phyloP scores from a whole-genome alignment of 768 basidiomycete genomes.

The Tricholoma matsutake region DNA sequence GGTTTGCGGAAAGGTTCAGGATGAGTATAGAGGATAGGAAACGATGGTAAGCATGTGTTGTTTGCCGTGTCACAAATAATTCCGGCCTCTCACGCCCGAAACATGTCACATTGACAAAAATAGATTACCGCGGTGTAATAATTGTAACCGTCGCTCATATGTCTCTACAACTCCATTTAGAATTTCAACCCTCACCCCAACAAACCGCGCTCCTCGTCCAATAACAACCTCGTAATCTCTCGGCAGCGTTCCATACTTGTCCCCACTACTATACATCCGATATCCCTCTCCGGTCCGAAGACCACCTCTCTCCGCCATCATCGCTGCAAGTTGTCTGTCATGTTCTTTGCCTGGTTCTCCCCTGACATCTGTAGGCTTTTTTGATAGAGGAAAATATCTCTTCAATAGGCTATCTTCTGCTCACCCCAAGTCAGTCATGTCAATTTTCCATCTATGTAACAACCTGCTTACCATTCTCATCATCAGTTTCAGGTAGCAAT shows the following conservation, averaged over 20 bases:
- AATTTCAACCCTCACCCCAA: constrained; percentile 52
- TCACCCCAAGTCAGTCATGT: not conserved
- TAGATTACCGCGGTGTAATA: constrained; percentile 16
- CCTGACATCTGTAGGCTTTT: not conserved
- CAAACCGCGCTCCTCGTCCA: constrained; percentile 47
- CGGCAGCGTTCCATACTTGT: constrained; percentile 57
- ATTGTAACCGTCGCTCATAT: constrained; percentile 62
- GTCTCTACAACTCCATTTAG: constrained; percentile 55
- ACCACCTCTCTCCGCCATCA: constrained; percentile 8
- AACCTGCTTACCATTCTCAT: constrained; percentile 20
- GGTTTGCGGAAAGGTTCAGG: not conserved
- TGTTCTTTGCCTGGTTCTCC: not conserved
- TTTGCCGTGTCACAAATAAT: not conserved
- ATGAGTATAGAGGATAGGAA: no score
- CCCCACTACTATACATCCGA: constrained; percentile 64
- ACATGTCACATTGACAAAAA: constrained; percentile 8
- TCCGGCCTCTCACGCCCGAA: not conserved
- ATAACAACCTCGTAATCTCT: constrained; percentile 51
- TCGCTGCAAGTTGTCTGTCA: not conserved
- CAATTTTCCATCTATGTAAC: constrained; percentile 13
- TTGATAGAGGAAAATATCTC: constrained; percentile 39
- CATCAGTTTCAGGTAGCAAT: constrained; percentile 30
- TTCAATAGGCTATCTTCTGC: constrained; percentile 26
- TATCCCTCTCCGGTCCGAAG: constrained; percentile 58
- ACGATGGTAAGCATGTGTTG: not conserved